phyloP scores from a whole-genome alignment of 768 basidiomycete species.

The Leucogyrophana mollusca region DNA sequence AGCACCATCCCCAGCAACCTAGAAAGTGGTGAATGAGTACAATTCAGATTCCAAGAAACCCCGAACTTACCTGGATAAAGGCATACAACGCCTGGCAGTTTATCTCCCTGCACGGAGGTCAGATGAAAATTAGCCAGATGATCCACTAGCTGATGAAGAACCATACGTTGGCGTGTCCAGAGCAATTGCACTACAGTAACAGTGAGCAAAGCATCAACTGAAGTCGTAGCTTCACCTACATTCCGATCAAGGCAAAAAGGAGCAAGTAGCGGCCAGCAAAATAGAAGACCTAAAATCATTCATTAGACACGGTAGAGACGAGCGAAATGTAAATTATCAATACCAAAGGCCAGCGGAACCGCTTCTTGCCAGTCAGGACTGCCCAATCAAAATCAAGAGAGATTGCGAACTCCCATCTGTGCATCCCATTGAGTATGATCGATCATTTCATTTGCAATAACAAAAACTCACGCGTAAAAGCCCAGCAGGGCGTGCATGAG shows the following conservation, averaged over 20 bases:
- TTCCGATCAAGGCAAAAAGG: conserved; percentile 45
- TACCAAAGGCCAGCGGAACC: conserved; percentile 48
- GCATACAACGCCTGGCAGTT: conserved; percentile 47
- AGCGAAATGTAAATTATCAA: conserved; percentile 18
- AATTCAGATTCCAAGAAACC: too few relatives aligned
- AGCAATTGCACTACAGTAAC: conserved; percentile 29
- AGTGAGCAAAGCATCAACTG: background rate
- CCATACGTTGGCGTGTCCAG: conserved; percentile 36
- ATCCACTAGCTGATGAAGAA: background rate
- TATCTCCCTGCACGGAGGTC: conserved; percentile 25
- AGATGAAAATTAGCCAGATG: background rate
- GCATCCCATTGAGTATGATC: background rate
- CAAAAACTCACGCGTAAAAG: conserved; percentile 39
- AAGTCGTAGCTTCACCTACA: conserved; percentile 29
- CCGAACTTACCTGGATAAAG: conserved; percentile 41
- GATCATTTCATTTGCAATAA: background rate
- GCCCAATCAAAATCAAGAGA: conserved; percentile 43
- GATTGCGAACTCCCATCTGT: conserved; percentile 44
- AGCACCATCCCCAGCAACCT: conserved; percentile 43
- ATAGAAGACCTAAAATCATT: conserved; percentile 38
- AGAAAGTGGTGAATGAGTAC: conserved; percentile 6
- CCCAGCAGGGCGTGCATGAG: conserved; percentile 44
- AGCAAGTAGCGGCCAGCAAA: conserved; percentile 44
- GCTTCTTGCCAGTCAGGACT: conserved; percentile 37
- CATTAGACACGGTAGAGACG: background rate